These are phyloP conservation scores for Panus rudis DNA, from an alignment of 768 basidiomycete species.

Conservation along the genomic window DNA sequence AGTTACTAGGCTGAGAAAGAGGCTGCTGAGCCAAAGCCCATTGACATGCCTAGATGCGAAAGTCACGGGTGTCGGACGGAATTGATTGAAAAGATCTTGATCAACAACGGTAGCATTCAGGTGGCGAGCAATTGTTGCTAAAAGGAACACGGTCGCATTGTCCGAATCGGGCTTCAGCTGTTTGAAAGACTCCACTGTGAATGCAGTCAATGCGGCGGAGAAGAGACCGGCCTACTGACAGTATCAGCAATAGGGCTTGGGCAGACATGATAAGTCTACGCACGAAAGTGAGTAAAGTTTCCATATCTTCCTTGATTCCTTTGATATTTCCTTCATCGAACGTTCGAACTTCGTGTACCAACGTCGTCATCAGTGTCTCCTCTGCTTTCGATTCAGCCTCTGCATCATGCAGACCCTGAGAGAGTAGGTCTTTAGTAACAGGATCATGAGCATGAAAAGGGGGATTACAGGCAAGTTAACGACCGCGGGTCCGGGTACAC, in stretches of 20 bases:
- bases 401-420: too few species aligned
- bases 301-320: conserved; percentile 2
- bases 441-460: too few species aligned
- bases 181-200: neutral
- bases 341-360: too few species aligned
- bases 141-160: neutral
- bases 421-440: too few species aligned
- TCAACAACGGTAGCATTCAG: neutral
- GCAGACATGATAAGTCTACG: neutral
- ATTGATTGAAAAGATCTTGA: too few species aligned
- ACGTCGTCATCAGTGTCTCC: too few species aligned
- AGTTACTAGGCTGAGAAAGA: conserved; percentile 4
- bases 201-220: conserved; percentile 6
- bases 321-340: neutral
- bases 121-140: neutral
- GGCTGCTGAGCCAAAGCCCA: conserved; percentile 4
- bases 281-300: conserved; percentile 3
- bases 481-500: too few species aligned
- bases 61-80: neutral
- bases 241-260: too few species aligned
- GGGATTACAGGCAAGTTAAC: too few species aligned
- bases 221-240: conserved; percentile 4
- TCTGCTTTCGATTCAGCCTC: too few species aligned
- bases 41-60: too few species aligned
- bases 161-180: conserved; percentile 1